Percentiles rank a stretch among this genome's conserved stretches.
phyloP scores from a whole-genome alignment of 345 rosid genomes.

The Euphorbia tirucalli region DNA sequence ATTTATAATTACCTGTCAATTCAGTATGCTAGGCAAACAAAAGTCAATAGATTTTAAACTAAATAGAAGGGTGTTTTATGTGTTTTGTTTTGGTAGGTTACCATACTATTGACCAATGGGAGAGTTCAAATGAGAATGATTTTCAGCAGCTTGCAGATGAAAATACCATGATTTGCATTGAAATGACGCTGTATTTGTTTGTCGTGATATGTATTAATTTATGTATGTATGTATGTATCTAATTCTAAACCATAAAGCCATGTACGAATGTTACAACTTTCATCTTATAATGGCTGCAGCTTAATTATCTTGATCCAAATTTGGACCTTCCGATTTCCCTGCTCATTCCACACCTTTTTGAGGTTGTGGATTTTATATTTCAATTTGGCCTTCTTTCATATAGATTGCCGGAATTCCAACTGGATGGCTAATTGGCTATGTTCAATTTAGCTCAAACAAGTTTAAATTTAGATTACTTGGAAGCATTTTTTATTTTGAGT shows the following conservation, averaged over 20 bases:
- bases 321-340: neutral
- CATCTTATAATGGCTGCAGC: neutral
- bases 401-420: too few relatives aligned
- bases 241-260: neutral
- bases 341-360: neutral
- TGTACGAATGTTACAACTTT: neutral
- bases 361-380: neutral
- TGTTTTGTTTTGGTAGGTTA: neutral
- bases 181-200: too few relatives aligned
- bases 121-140: neutral
- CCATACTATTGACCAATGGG: neutral
- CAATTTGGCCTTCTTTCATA: too few relatives aligned
- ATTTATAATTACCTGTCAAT: too few relatives aligned
- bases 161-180: neutral
- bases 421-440: too few relatives aligned
- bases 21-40: too few relatives aligned
- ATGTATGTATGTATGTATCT: neutral
- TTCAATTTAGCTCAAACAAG: too few relatives aligned
- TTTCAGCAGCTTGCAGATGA: neutral
- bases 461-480: too few relatives aligned
- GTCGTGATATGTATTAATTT: neutral
- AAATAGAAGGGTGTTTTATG: neutral
- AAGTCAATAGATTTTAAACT: too few relatives aligned
- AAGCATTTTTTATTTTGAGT: too few relatives aligned
- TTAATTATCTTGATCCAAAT: neutral